phyloP scores from a whole-genome alignment of 768 basidiomycete species.

The Mycena olivaceomarginata region DNA sequence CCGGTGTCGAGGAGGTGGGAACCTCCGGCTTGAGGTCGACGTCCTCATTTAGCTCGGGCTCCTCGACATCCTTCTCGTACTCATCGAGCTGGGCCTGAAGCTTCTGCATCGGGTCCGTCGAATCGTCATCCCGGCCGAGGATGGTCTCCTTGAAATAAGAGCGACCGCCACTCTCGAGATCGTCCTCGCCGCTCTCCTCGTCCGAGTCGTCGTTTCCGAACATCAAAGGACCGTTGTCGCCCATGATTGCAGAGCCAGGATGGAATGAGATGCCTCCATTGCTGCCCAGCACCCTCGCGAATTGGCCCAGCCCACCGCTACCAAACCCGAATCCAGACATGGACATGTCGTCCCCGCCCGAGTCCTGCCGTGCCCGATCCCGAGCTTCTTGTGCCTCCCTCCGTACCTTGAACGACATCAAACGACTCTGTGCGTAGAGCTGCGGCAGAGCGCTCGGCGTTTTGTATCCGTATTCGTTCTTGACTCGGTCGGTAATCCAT shows the following conservation, averaged over 20 bases:
- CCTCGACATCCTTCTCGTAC: conserved; percentile 71
- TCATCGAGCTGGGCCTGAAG: conserved; percentile 80
- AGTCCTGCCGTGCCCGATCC: conserved; percentile 58
- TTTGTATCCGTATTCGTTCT: conserved; percentile 82
- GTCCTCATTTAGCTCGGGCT: conserved; percentile 60
- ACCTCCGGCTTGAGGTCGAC: conserved; percentile 56
- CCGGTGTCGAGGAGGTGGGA: conserved; percentile 44
- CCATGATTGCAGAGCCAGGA: conserved; percentile 71
- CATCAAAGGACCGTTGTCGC: conserved; percentile 72
- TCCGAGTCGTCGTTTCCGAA: conserved; percentile 81
- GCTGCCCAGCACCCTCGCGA: conserved; percentile 75
- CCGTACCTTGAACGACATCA: conserved; percentile 78
- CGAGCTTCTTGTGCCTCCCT: conserved; percentile 74
- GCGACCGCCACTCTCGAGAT: conserved; percentile 58
- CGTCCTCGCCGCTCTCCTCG: conserved; percentile 73
- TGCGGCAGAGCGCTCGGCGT: conserved; percentile 88
- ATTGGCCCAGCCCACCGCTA: conserved; percentile 64
- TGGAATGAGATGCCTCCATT: conserved; percentile 81
- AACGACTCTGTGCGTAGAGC: conserved; percentile 80
- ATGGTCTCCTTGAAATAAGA: conserved; percentile 70
- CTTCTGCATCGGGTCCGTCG: conserved; percentile 72
- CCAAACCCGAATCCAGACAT: conserved; percentile 52
- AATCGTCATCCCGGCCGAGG: conserved; percentile 65
- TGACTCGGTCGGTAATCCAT: conserved; percentile 91
- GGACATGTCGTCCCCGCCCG: conserved; percentile 55